Percentiles rank a stretch among this genome's conserved stretches.
These are phyloP conservation scores for Xerocomellus dryophilus DNA, from an alignment of 768 basidiomycete genomes.

Conservation along the genomic window DNA sequence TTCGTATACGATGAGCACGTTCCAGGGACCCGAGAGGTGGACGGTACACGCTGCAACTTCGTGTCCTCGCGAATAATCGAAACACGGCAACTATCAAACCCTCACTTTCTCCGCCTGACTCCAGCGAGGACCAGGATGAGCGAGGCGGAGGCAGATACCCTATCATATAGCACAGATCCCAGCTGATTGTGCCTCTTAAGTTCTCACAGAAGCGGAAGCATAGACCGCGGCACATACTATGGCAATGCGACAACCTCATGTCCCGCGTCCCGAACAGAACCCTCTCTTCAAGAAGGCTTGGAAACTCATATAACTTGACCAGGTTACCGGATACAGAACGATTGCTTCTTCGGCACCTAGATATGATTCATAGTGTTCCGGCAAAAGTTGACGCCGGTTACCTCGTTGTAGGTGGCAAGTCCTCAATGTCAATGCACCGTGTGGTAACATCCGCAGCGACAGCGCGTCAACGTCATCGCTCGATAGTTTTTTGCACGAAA, in stretches of 20 bases:
- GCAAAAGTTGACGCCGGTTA: neutral
- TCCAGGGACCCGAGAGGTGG: constrained; percentile 10
- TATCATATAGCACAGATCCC: neutral
- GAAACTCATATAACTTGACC: constrained; percentile 1
- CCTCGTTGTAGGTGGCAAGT: neutral
- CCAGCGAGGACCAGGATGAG: neutral
- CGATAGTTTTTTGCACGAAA: neutral
- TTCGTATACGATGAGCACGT: constrained; percentile 11
- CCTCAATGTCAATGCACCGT: neutral
- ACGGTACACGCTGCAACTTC: constrained; percentile 12
- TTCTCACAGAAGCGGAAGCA: too few species aligned
- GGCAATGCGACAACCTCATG: constrained; percentile 5
- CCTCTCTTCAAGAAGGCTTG: too few species aligned
- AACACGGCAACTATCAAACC: neutral
- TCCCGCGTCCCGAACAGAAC: neutral
- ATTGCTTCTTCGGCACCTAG: neutral
- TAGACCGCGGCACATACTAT: neutral
- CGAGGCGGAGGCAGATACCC: neutral
- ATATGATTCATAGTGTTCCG: neutral
- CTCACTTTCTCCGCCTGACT: constrained; percentile 1
- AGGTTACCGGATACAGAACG: neutral
- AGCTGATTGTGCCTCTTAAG: too few species aligned
- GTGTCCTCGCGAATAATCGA: neutral
- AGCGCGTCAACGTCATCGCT: neutral
- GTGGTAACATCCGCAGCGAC: too few species aligned